Evolutionary conservation across 2,329 filamentous ascomycete species (phyloP).

Genomic region (Teratosphaeria epicoccoides): DNA sequence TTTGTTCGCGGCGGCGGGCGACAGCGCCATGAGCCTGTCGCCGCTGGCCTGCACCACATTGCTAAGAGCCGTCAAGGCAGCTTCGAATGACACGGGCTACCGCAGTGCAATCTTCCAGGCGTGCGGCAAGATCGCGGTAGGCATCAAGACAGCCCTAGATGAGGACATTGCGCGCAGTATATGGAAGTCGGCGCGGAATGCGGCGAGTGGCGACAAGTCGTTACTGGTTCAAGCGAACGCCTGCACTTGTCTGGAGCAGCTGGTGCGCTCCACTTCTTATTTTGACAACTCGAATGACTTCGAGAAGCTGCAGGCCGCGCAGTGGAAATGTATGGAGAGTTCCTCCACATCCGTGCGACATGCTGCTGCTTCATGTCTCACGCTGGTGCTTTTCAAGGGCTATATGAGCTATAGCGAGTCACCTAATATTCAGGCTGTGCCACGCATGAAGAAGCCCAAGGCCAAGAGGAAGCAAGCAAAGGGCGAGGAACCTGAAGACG

Average conservation of each 20-base stretch:
- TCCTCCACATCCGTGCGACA: constrained; percentile 64
- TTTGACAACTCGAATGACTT: constrained; percentile 87
- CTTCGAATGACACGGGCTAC: constrained; percentile 69
- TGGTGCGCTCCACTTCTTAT: constrained; percentile 62
- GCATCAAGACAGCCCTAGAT: constrained; percentile 68
- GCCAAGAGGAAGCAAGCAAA: constrained; percentile 59
- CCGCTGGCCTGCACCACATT: constrained; percentile 61
- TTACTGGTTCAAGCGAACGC: constrained; percentile 67
- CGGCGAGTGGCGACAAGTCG: constrained; percentile 70
- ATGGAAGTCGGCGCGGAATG: constrained; percentile 80
- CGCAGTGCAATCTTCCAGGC: constrained; percentile 68
- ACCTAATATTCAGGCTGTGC: constrained; percentile 39
- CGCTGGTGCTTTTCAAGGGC: constrained; percentile 70
- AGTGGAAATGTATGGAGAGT: constrained; percentile 83
- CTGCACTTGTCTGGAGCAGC: constrained; percentile 65
- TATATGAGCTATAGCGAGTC: constrained; percentile 49
- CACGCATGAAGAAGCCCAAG: constrained; percentile 59
- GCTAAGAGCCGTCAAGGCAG: constrained; percentile 68
- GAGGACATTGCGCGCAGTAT: constrained; percentile 78
- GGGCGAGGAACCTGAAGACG: constrained; percentile 52
- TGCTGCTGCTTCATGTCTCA: constrained; percentile 75
- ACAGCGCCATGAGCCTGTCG: constrained; percentile 79
- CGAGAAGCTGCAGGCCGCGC: constrained; percentile 68
- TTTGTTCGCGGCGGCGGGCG: constrained; percentile 82
- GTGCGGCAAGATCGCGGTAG: constrained; percentile 63